Conservation (phyloP, 495 filamentous ascomycete species). For the Penicillium bialowiezense region DNA sequence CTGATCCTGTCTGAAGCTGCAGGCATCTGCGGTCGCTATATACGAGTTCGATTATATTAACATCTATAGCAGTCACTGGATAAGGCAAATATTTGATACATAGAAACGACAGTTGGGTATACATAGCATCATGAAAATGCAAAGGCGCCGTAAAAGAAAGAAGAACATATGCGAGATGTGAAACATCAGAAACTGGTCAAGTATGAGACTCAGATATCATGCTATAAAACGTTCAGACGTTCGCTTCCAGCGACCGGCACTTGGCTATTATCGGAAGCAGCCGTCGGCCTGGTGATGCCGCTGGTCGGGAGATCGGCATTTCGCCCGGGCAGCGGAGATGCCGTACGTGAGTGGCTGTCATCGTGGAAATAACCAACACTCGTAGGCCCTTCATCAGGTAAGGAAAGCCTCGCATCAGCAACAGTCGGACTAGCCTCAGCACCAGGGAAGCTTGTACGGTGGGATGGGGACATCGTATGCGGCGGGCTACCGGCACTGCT, state of each 20-base stretch:
- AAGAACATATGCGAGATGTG: slow-evolving; percentile 9
- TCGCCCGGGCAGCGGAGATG: slow-evolving; percentile 16
- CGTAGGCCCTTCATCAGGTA: slow-evolving; percentile 15
- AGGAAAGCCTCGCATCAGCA: slow-evolving; percentile 12
- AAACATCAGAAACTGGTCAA: slow-evolving; percentile 3
- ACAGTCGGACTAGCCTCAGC: slow-evolving; percentile 35
- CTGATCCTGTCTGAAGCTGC: too few relatives aligned
- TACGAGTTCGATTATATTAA: neutral
- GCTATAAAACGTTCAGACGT: slow-evolving; percentile 16
- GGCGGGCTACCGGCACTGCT: slow-evolving; percentile 63
- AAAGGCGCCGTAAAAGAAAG: neutral
- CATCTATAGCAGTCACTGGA: neutral
- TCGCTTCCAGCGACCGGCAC: slow-evolving; percentile 10
- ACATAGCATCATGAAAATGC: slow-evolving; percentile 19
- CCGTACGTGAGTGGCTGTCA: slow-evolving; percentile 4
- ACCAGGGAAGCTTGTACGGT: slow-evolving; percentile 35
- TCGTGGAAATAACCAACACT: slow-evolving; percentile 13
- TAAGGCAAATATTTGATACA: neutral
- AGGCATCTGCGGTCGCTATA: too few relatives aligned
- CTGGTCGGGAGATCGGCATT: slow-evolving; percentile 19
- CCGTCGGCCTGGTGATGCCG: slow-evolving; percentile 12
- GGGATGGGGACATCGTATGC: slow-evolving; percentile 31
- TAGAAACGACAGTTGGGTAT: neutral
- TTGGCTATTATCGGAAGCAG: slow-evolving; percentile 9
- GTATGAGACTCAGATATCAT: neutral